Evolutionary conservation across 768 basidiomycete genomes (phyloP).

Genomic region (Mycena metata): DNA sequence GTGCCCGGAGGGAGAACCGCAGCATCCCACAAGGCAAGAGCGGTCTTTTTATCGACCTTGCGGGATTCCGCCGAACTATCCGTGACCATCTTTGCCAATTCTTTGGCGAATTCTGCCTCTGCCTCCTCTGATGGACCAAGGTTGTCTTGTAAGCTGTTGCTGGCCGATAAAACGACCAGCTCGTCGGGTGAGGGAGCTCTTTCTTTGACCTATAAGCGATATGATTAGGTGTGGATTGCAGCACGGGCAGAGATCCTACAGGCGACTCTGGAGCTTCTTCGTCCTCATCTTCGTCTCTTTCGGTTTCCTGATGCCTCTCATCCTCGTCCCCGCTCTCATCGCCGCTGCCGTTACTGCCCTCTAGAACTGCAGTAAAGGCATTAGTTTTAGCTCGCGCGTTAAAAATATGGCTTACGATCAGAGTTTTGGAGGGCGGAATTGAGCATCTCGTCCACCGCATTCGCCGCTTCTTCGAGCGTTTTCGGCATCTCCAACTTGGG

Average conservation of each 20-base stretch:
- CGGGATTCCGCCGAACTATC: slow-evolving; percentile 87
- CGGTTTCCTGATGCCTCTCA: slow-evolving; percentile 58
- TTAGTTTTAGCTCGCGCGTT: slow-evolving; percentile 27
- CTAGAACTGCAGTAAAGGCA: slow-evolving; percentile 37
- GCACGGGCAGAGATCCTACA: slow-evolving; percentile 52
- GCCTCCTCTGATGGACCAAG: slow-evolving; percentile 90
- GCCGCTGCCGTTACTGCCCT: slow-evolving; percentile 65
- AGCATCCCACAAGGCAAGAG: slow-evolving; percentile 90
- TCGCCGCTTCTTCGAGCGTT: slow-evolving; percentile 87
- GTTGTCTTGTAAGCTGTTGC: slow-evolving; percentile 70
- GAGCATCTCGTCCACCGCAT: slow-evolving; percentile 92
- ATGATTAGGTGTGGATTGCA: background rate
- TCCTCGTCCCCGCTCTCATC: slow-evolving; percentile 79
- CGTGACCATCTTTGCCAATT: slow-evolving; percentile 94
- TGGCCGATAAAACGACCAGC: slow-evolving; percentile 75
- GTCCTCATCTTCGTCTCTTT: slow-evolving; percentile 78
- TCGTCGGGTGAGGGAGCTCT: slow-evolving; percentile 88
- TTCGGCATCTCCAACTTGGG: slow-evolving; percentile 82
- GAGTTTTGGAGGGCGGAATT: slow-evolving; percentile 72
- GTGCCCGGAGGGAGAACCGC: slow-evolving; percentile 77
- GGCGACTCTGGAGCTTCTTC: slow-evolving; percentile 67
- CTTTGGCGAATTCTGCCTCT: slow-evolving; percentile 94
- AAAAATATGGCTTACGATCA: slow-evolving; percentile 57
- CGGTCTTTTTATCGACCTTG: slow-evolving; percentile 91
- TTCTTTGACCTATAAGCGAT: slow-evolving; percentile 63